phyloP scores from a whole-genome alignment of 2,329 filamentous ascomycete species.

The Scortechinia acanthostroma region DNA sequence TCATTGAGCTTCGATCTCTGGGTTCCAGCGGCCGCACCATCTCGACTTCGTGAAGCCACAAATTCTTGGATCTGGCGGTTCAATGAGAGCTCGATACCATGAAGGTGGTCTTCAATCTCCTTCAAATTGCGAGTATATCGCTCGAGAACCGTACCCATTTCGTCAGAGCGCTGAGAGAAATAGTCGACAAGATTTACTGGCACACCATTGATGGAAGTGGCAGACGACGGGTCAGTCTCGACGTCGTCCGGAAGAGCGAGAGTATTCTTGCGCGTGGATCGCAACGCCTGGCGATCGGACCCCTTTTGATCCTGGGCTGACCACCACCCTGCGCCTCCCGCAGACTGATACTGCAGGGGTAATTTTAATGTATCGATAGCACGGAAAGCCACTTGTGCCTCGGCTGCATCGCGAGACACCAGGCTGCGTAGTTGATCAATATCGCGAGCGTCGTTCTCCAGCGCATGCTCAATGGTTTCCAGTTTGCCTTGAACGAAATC shows the following conservation, averaged over 20 bases:
- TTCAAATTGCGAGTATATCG: neutral
- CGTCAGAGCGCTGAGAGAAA: neutral
- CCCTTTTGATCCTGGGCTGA: slow-evolving; percentile 25
- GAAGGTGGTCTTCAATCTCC: neutral
- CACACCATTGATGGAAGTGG: slow-evolving; percentile 22
- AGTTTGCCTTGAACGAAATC: slow-evolving; percentile 47
- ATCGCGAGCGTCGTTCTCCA: slow-evolving; percentile 50
- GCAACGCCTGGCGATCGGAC: slow-evolving; percentile 23
- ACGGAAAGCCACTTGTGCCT: slow-evolving; percentile 48
- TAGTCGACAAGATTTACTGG: slow-evolving; percentile 20
- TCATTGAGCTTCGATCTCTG: neutral
- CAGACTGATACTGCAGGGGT: slow-evolving; percentile 48
- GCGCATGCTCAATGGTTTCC: slow-evolving; percentile 48
- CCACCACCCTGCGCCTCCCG: slow-evolving; percentile 26
- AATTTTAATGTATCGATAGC: slow-evolving; percentile 51
- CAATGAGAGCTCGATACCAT: neutral
- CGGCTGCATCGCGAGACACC: slow-evolving; percentile 42
- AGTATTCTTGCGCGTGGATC: slow-evolving; percentile 26
- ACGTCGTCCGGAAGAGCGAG: slow-evolving; percentile 34
- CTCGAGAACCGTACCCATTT: neutral
- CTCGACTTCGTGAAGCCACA: neutral
- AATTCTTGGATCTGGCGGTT: neutral
- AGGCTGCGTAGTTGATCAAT: slow-evolving; percentile 45
- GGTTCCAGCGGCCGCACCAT: neutral
- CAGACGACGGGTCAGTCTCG: slow-evolving; percentile 24